Base-by-base conservation (phyloP, 192 early-diverging fungal genomes). In the Rhizophlyctis rosea region DNA sequence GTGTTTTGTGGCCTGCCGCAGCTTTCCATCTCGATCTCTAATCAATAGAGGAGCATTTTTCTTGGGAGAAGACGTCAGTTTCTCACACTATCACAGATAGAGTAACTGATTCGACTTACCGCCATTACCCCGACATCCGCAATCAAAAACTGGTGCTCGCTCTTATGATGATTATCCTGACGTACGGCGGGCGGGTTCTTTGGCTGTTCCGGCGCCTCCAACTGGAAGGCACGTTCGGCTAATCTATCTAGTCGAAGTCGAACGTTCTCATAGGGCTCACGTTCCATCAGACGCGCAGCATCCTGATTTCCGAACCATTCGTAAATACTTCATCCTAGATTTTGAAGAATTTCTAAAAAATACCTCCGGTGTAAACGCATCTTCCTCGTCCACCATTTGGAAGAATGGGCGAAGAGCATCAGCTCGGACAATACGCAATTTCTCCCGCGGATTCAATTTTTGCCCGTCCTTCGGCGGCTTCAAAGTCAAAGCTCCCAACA, bases 381-480 rank as follows among this genome's bases (percentile, higher is more conserved):
- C 64, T 47, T 86, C 89, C 68, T 98, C 95, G 30, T 90, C 88
- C 39, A 98, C 66, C 44, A 90, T 81, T 62, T 87, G 83, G 70
- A 94, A 91, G 54, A 82, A 78, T 23, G 95, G 95, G 39, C 81
- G 73, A 56, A 90, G 64, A 1, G 74, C 67, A 71, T 92, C 89
- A 14, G 59, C 73, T 5, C 81, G 61, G 39, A 67, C 56, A 24
- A 57, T 50, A 16, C 73, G 59, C n/a, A 80, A 47, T 29, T 65
- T 61, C 55, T 80, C 78, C 5, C 54, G 28, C 34, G 53, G 36
- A 4, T 14, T 9, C 7, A 11, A 2, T 11, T 31, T 25, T 3
- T 25, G 36, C 33, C 64, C 27, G 24, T 47, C 36, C 3, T 55
- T 68, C n/a, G n/a, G n/a, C 16, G 18, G 25, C 34, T 27, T 28